Evolutionary conservation across 2,329 filamentous ascomycete genomes (phyloP).

Genomic region (Botrytis porri): DNA sequence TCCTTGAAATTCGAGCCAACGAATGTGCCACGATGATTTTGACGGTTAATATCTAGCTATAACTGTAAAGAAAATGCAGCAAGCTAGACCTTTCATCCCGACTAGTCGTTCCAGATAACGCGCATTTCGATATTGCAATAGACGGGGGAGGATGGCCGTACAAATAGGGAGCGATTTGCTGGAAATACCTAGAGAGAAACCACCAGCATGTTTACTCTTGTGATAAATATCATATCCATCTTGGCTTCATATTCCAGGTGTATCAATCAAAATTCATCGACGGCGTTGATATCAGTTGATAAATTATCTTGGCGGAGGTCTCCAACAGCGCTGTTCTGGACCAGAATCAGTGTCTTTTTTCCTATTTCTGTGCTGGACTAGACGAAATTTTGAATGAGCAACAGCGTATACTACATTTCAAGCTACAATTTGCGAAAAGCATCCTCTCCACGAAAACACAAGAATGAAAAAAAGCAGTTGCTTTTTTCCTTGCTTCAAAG

Average conservation of each 20-base stretch:
- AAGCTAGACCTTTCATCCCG: background rate
- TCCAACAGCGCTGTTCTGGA: background rate
- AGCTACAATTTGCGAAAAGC: background rate
- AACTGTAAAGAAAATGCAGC: background rate
- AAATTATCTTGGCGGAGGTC: background rate
- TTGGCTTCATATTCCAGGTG: background rate
- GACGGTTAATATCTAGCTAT: background rate
- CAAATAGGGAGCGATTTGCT: background rate
- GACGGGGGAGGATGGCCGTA: background rate
- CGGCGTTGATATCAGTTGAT: background rate
- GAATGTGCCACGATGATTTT: background rate
- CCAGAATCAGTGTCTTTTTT: background rate
- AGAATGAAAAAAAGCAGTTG: background rate
- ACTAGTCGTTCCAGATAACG: background rate
- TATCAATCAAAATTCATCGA: background rate
- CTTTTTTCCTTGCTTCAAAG: background rate
- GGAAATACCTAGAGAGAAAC: background rate
- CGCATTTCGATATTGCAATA: background rate
- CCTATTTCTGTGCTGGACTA: rapidly evolving
- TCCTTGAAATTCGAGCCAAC: background rate
- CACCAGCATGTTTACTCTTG: background rate
- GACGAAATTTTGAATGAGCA: background rate
- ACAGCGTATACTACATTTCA: background rate
- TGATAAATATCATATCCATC: background rate
- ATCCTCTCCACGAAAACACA: background rate